Conservation (phyloP, 805 yeast genomes). For the Kluyveromyces siamensis region DNA sequence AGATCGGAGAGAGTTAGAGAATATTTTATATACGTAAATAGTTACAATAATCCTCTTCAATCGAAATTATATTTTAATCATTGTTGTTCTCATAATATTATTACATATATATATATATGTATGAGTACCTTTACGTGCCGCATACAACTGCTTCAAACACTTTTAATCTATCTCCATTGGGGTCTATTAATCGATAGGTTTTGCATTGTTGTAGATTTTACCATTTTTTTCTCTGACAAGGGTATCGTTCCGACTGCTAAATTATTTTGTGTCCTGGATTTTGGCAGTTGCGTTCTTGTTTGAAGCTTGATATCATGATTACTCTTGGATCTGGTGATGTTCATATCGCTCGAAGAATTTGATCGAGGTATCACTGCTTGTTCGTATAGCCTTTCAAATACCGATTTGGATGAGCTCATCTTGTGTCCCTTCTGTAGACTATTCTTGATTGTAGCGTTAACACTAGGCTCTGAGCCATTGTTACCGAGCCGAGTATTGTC, state of each 20-base stretch:
- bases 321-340: neutral
- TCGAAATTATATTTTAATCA: neutral
- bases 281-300: neutral
- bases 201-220: conserved; percentile 7
- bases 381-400: conserved; percentile 20
- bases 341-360: conserved; percentile 12
- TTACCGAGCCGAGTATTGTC: no score
- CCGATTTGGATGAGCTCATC: conserved; percentile 10
- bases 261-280: conserved; percentile 1
- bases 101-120: no score
- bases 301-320: neutral
- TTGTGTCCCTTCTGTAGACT: neutral
- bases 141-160: no score
- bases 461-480: no score
- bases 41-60: neutral
- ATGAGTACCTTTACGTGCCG: neutral
- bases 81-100: neutral
- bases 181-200: conserved; percentile 2
- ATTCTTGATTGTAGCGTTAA: neutral
- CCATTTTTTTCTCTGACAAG: neutral
- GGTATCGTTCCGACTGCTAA: neutral
- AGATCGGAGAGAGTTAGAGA: neutral
- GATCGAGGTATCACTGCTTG: conserved; percentile 16
- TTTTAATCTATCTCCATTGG: neutral
- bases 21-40: neutral